Evolutionary conservation across 306 rosid species (phyloP), one percentile per base, ranked within the genome.

Genomic region (Rubus idaeus): DNA sequence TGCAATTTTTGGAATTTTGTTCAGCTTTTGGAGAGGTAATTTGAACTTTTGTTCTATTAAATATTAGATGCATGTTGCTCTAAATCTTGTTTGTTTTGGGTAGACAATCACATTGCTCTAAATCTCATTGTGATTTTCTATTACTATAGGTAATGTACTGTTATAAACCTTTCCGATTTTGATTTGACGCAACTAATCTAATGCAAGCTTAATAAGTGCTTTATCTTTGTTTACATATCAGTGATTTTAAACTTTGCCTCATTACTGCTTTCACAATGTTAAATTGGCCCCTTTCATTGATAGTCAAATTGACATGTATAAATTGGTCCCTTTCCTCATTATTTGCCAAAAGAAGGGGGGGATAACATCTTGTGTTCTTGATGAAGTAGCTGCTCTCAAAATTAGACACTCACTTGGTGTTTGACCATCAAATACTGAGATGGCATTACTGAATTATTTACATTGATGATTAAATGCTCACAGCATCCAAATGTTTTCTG

Each of bases 1-100:
- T 95, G 78, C 98, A 95, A 67, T 85, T 95, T 75, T 58, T 95
- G 52, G 96, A 92, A 74, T 95, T 95, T 69, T 92, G 90, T 76
- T 79, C 83, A 53, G 81, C 83, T 16, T 95, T 95, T 73, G 91
- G 93, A 51, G 89, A 90, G 96, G 97, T 90, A 90, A 74, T 50
- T 2, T n/a, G 45, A 39, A 18, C 12, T 52, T 71, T 78, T 63
- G 40, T 63, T 39, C 12, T 47, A 20, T 52, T 47, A 65, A 51
- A 16, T 39, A 35, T 51, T 5, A 26, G 41, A 40, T n/a, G 26
- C 17, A 18, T 40, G 49, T 5, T 57, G 35, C 35, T 57, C 35
- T 21, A 57, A 17, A 30, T 30, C 55, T 50, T 45, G 55, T 4
- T 3, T 50, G 17, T 50, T 50, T 50, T 10, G 53, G 17, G 53